Evolutionary conservation across 2,329 filamentous ascomycete genomes (phyloP).

Genomic region (Fonsecaea pedrosoi): DNA sequence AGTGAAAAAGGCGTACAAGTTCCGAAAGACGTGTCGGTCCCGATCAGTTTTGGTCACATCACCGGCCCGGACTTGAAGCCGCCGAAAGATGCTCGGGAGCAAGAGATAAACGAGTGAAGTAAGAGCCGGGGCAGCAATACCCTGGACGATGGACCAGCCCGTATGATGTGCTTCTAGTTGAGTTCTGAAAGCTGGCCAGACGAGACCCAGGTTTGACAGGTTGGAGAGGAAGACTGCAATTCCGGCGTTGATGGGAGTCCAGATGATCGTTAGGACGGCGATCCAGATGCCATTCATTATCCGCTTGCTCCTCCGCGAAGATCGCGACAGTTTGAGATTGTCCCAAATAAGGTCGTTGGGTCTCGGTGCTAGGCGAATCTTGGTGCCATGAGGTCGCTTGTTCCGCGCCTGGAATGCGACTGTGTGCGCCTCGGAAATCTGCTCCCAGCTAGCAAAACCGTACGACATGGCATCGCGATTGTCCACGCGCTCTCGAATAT

Average conservation of each 20-base stretch:
- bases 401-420: slow-evolving; percentile 82
- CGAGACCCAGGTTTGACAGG: slow-evolving; percentile 75
- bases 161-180: slow-evolving; percentile 68
- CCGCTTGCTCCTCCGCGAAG: slow-evolving; percentile 72
- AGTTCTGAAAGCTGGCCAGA: slow-evolving; percentile 77
- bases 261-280: slow-evolving; percentile 76
- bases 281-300: slow-evolving; percentile 88
- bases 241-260: slow-evolving; percentile 90
- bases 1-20: slow-evolving; percentile 93
- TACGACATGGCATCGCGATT: slow-evolving; percentile 87
- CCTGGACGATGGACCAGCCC: slow-evolving; percentile 87
- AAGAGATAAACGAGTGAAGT: slow-evolving; percentile 87
- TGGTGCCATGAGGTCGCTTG: slow-evolving; percentile 80
- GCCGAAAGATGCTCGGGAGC: slow-evolving; percentile 88
- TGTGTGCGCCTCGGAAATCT: slow-evolving; percentile 83
- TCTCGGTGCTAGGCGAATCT: slow-evolving; percentile 77
- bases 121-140: slow-evolving; percentile 85
- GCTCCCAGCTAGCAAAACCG: slow-evolving; percentile 92
- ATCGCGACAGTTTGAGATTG: slow-evolving; percentile 77
- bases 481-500: slow-evolving; percentile 81
- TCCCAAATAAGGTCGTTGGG: slow-evolving; percentile 96
- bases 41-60: slow-evolving; percentile 91
- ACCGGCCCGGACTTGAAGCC: slow-evolving; percentile 80
- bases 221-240: slow-evolving; percentile 95
- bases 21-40: slow-evolving; percentile 87